phyloP scores from a whole-genome alignment of 2,329 filamentous ascomycete species.

The Drechslerella coelobrocha region DNA sequence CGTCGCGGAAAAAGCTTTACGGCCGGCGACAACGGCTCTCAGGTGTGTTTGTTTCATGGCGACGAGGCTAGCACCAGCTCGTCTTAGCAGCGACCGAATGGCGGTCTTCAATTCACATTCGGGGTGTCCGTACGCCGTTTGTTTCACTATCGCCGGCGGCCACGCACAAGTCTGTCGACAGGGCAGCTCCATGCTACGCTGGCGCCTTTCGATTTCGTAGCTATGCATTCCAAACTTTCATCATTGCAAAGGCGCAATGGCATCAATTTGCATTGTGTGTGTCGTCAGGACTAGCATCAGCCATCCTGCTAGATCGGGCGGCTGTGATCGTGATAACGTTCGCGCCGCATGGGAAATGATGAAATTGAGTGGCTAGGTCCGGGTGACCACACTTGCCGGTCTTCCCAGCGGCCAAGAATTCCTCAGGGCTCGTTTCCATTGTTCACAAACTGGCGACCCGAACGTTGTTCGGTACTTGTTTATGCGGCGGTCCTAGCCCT shows the following conservation, averaged over 20 bases:
- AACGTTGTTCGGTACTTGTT: constrained; percentile 19
- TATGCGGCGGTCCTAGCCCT: constrained; percentile 11
- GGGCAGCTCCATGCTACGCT: constrained; percentile 13
- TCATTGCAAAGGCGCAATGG: neutral
- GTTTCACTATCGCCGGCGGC: constrained; percentile 14
- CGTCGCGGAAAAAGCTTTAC: constrained; percentile 23
- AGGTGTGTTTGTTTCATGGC: constrained; percentile 27
- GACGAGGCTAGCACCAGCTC: constrained; percentile 16
- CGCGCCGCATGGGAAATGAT: constrained; percentile 20
- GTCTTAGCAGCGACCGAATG: constrained; percentile 14
- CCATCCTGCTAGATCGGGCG: constrained; percentile 21
- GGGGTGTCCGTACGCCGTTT: constrained; percentile 33
- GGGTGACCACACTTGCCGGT: constrained; percentile 5
- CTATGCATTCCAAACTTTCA: constrained; percentile 6
- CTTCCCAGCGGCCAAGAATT: constrained; percentile 6
- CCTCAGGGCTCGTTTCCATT: constrained; percentile 13
- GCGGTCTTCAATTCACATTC: constrained; percentile 21
- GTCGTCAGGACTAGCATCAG: constrained; percentile 14
- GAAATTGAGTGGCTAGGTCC: constrained; percentile 33
- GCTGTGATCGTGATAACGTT: constrained; percentile 21
- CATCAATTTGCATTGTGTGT: constrained; percentile 16
- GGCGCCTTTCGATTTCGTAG: neutral
- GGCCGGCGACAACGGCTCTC: constrained; percentile 11
- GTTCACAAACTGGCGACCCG: constrained; percentile 3
- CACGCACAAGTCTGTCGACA: constrained; percentile 6